phyloP scores from a whole-genome alignment of 1,139 yeast species.

The Wickerhamomyces sp. region DNA sequence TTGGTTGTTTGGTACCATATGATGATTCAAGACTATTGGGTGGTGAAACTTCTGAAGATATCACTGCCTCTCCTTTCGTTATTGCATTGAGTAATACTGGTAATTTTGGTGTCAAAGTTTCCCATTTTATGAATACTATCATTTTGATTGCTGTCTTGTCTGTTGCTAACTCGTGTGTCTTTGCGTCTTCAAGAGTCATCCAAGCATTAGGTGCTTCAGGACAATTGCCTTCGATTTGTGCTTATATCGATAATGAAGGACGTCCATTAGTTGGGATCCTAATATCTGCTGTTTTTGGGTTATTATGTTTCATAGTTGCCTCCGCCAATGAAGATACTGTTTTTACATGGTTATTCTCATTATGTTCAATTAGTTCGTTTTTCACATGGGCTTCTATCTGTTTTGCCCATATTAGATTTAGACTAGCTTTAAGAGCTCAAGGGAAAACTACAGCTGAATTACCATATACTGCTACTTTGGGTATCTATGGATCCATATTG shows the following conservation, averaged over 20 bases:
- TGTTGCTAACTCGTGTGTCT: constrained; percentile 60
- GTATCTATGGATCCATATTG: constrained; percentile 47
- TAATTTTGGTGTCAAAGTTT: constrained; percentile 38
- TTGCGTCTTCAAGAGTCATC: constrained; percentile 57
- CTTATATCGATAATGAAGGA: constrained; percentile 52
- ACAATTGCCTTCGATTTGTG: constrained; percentile 55
- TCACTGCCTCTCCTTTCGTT: constrained; percentile 51
- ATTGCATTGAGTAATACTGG: constrained; percentile 42
- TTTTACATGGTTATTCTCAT: constrained; percentile 62
- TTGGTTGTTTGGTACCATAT: constrained; percentile 54
- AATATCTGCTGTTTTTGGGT: constrained; percentile 49
- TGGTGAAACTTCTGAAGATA: constrained; percentile 36
- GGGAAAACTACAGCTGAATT: constrained; percentile 52
- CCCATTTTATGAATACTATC: constrained; percentile 52
- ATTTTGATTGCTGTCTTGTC: constrained; percentile 53
- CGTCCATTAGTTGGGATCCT: constrained; percentile 51
- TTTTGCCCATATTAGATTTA: constrained; percentile 58
- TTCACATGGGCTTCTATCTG: constrained; percentile 68
- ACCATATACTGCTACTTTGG: constrained; percentile 49
- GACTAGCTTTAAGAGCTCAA: constrained; percentile 53
- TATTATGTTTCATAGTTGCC: constrained; percentile 61
- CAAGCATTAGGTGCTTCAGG: constrained; percentile 55
- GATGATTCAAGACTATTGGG: constrained; percentile 41
- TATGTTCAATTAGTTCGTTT: constrained; percentile 65
- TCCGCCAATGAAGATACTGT: constrained; percentile 51